Percentiles rank a stretch among this genome's conserved stretches.
Conservation (phyloP, 2,329 filamentous ascomycete species). For the Neurospora sp. region DNA sequence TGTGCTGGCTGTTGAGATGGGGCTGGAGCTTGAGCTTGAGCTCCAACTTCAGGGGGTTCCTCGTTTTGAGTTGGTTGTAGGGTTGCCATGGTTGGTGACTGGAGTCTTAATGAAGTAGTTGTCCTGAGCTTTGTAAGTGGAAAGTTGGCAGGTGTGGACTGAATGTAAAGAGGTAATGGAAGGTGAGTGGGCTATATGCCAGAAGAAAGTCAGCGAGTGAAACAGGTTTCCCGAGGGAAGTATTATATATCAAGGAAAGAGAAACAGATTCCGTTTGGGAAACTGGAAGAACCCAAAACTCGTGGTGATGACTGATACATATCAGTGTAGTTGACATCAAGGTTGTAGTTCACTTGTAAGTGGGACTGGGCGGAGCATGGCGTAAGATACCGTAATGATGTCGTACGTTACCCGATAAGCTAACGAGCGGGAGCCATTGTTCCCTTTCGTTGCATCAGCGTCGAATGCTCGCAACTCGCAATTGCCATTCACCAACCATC, state of each 20-base stretch:
- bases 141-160: neutral
- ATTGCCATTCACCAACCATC: neutral
- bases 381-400: neutral
- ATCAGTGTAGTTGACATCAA: neutral
- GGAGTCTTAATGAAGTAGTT: neutral
- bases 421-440: neutral
- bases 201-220: neutral
- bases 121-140: neutral
- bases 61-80: slow-evolving; percentile 12
- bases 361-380: neutral
- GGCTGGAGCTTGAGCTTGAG: neutral
- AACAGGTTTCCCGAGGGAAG: neutral
- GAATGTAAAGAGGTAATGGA: neutral
- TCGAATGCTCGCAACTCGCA: neutral
- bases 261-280: neutral
- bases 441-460: neutral
- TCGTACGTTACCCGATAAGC: neutral
- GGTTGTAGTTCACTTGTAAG: neutral
- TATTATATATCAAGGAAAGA: neutral
- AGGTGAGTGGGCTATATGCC: neutral
- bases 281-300: neutral
- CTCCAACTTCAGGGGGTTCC: slow-evolving; percentile 7
- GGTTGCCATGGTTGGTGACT: neutral
- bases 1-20: neutral
- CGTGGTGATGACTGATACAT: neutral